Evolutionary conservation across 192 early-diverging fungal genomes (phyloP).

Genomic region (Coemansia pectinata): DNA sequence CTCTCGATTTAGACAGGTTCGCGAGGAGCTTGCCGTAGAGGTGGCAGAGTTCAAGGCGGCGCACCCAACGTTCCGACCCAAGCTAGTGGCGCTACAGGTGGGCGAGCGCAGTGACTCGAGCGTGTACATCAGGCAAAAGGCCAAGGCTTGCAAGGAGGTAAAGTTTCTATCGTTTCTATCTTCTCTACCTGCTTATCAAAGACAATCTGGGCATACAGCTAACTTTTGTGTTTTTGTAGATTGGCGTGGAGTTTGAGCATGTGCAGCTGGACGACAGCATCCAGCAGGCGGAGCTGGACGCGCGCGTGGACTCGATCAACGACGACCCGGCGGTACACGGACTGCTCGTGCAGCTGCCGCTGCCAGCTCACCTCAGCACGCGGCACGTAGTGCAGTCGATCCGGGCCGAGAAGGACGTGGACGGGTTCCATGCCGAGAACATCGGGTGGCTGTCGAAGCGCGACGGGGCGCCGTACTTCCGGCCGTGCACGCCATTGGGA

Average conservation of each 20-base stretch:
- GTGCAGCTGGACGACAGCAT: conserved; percentile 66
- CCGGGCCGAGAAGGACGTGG: conserved; percentile 90
- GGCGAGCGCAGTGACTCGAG: conserved; percentile 92
- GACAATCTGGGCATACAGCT: too few species aligned
- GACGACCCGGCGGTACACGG: conserved; percentile 84
- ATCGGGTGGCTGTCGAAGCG: conserved; percentile 89
- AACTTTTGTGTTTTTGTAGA: conserved; percentile 33
- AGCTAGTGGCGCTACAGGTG: conserved; percentile 89
- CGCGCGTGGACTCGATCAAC: conserved; percentile 71
- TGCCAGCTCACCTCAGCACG: conserved; percentile 86
- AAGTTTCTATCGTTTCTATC: not conserved
- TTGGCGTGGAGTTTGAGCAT: conserved; percentile 77
- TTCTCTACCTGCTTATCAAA: too few species aligned
- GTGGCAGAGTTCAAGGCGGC: conserved; percentile 63
- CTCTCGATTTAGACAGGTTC: conserved; percentile 52
- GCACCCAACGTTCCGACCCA: conserved; percentile 75
- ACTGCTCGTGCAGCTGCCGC: conserved; percentile 92
- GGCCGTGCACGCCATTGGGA: conserved; percentile 97
- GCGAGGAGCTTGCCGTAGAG: conserved; percentile 65
- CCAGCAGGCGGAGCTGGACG: conserved; percentile 71
- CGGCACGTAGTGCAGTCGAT: conserved; percentile 82
- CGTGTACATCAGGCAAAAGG: conserved; percentile 92
- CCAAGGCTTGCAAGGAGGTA: conserved; percentile 80
- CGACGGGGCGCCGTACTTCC: conserved; percentile 76
- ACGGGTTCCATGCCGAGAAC: conserved; percentile 96